Base-by-base conservation (phyloP, 1,284 basidiomycete genomes). In the Fomitopsis betulina region DNA sequence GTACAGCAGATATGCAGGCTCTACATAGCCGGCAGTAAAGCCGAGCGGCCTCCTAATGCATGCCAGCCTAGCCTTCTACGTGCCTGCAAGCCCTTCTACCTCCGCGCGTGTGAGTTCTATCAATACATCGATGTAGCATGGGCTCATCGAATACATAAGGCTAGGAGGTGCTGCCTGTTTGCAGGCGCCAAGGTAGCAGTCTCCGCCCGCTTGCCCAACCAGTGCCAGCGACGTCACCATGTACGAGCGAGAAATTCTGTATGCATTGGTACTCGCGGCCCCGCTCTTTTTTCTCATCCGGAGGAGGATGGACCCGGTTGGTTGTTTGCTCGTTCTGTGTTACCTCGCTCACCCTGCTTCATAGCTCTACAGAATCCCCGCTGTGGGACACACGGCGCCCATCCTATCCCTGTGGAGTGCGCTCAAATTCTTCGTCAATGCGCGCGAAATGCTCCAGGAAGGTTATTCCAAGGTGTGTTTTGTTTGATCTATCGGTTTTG, bases 391-490 rank as follows among this genome's bases (percentile, higher is more conserved):
- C 17, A 68, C 73, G 19, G 65, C 69, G 6, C 69, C 68, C 23
- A 52, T 76, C 30, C 59, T 74, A 6, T 78, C 76, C 17, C 77
- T 72, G 57, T 63, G 70, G 25, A 67, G 72, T 3, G 69, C 68
- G 9, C 55, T 60, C 27, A 67, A 65, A 32, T 75, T 71, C 59
- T 58, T 74, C 49, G 58, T 60, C 8, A 63, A 75, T 65, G 72
- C 72, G 9, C 67, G 62, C 51, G 62, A 62, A 25, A 68, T 78
- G 66, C 63, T 77, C 5, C 65, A 75, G 56, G 68, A 75, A 58
- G 76, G 76, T 1, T 78, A 77, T 58, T 65, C 70, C 19, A 69
- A 69, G 62, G 76, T 75, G 35, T 32, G 66, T 64, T 21, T 43
- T 37, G 15, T 19, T n/a, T 9, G 21, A 1, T 4, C 27, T n/a